Base-by-base conservation (phyloP, 129 eudicot genomes). In the Sambucus nigra region DNA sequence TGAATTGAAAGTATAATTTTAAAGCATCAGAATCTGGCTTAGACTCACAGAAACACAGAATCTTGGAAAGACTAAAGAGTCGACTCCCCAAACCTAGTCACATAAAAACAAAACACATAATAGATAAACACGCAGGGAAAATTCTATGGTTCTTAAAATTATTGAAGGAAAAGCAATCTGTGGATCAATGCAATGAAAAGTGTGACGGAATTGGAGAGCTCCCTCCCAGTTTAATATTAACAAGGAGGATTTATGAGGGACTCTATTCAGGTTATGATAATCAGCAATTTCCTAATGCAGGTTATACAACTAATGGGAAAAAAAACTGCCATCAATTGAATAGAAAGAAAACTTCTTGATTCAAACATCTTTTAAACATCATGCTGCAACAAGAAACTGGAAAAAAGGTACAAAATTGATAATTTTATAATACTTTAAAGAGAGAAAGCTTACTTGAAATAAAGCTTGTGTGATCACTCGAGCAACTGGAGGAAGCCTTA, bases 401-500 rank as follows among this genome's bases (percentile, higher is more conserved):
- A 59, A 42, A 57, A 18, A 11, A 25, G 18, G 16, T 47, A 21
- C 17, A 59, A 23, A 25, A 25, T 5, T 17, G 2, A 50, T 5
- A 2, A 18, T 45, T 20, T 47, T 25, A 14, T 24, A 14, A 24
- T 22, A 56, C 61, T n/a, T 15, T 2, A 26, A 60, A 50, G 40
- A 33, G 20, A 52, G 17, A 8, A 39, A 20, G 42, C 60, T 76
- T 74, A 77, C 94, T 59, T 84, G 87, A 57, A 80, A 84, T 25
- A 84, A 69, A 57, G 94, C 73, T 70, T 71, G 82, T 25, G 77
- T 69, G 18, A 84, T 63, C 55, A 84, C 52, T 47, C 80, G 76
- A 13, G 85, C 88, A 40, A 84, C 28, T 21, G 76, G 62, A 17
- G 88, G 82, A 52, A 84, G 83, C 13, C 94, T 73, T 35, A 74